phyloP scores from a whole-genome alignment of 176 grass and related monocot species.

The Oryza longistaminata region DNA sequence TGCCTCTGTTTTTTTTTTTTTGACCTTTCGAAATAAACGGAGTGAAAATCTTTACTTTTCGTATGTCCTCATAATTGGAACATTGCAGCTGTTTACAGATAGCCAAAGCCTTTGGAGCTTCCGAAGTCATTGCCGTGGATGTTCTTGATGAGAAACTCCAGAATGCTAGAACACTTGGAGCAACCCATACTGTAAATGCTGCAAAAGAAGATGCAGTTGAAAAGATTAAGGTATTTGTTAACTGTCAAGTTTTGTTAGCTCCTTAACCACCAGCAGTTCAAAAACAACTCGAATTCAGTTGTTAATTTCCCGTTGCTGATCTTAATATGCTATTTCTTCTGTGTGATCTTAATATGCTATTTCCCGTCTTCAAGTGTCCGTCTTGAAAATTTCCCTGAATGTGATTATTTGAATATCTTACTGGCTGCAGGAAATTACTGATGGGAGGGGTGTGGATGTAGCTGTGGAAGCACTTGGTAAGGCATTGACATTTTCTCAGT shows the following conservation, averaged over 20 bases:
- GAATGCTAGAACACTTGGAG: slow-evolving; percentile 80
- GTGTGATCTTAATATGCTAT: not conserved
- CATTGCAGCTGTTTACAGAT: slow-evolving; percentile 91
- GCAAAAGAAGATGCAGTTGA: slow-evolving; percentile 88
- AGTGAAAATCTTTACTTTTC: not conserved
- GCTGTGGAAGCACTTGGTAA: slow-evolving; percentile 96
- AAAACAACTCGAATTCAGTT: not conserved
- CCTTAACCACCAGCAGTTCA: not conserved
- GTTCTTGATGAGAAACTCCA: slow-evolving; percentile 91
- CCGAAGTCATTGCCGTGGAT: slow-evolving; percentile 94
- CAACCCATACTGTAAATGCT: slow-evolving; percentile 85
- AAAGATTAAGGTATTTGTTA: slow-evolving; percentile 70
- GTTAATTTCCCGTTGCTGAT: not conserved
- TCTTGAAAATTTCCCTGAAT: slow-evolving; percentile 22
- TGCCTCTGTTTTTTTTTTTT: not conserved
- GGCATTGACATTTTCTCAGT: slow-evolving; percentile 82
- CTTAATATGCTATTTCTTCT: not conserved
- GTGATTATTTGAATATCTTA: slow-evolving; percentile 18
- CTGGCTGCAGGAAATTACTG: slow-evolving; percentile 79
- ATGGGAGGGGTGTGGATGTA: slow-evolving; percentile 91
- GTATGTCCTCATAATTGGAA: slow-evolving; percentile 6
- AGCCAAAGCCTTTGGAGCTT: slow-evolving; percentile 93
- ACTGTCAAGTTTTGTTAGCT: not conserved
- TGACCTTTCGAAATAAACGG: not conserved
- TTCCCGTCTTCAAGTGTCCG: not conserved